Conservation (phyloP, 495 filamentous ascomycete species). For the Parathielavia appendiculata region DNA sequence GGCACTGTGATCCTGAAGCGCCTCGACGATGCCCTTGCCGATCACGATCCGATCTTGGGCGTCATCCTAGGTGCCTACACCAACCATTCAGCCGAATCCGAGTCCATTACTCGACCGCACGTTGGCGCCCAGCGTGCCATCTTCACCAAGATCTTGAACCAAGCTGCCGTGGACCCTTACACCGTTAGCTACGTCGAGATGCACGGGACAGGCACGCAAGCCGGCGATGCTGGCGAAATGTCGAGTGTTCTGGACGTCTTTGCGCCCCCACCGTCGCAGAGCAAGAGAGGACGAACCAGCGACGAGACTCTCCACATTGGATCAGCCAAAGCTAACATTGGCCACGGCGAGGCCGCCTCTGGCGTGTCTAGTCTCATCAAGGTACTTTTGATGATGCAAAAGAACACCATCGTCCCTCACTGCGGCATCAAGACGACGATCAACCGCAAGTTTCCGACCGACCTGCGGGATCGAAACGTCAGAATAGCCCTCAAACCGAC, state of each 20-base stretch:
- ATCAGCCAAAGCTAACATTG: too few relatives aligned
- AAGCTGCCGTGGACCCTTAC: conserved; percentile 58
- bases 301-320: too few relatives aligned
- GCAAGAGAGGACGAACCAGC: too few relatives aligned
- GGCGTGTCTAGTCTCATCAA: not conserved
- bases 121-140: conserved; percentile 59
- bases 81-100: conserved; percentile 66
- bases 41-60: conserved; percentile 64
- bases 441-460: conserved; percentile 2
- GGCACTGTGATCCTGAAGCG: too few relatives aligned
- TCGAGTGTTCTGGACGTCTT: not conserved
- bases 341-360: not conserved
- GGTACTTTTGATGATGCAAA: not conserved
- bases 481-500: conserved; percentile 52
- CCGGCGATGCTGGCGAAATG: conserved; percentile 3
- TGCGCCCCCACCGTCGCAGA: too few relatives aligned
- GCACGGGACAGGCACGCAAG: conserved; percentile 12
- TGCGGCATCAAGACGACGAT: not conserved
- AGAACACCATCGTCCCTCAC: not conserved
- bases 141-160: conserved; percentile 58
- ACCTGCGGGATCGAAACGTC: conserved; percentile 52
- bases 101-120: conserved; percentile 70
- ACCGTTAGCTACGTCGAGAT: conserved; percentile 45
- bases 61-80: conserved; percentile 58
- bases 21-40: too few relatives aligned